phyloP scores from a whole-genome alignment of 2,329 filamentous ascomycete genomes.

The Colletotrichum plurivorum region DNA sequence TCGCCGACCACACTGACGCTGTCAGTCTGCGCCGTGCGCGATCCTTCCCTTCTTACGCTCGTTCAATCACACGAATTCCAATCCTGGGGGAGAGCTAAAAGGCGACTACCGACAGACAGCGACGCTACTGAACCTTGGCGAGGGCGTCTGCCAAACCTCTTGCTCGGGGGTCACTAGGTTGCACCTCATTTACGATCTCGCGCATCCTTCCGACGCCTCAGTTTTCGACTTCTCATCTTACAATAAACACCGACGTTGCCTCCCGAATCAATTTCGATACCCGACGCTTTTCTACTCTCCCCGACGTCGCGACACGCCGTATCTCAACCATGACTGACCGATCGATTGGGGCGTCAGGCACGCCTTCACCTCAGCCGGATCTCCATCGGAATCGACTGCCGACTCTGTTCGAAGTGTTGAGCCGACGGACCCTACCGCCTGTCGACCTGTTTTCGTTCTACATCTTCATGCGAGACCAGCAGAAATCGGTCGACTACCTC shows the following conservation, averaged over 20 bases:
- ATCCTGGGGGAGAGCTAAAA: conserved; percentile 8
- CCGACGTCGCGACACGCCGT: conserved; percentile 1
- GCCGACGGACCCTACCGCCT: conserved; percentile 91
- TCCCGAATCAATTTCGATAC: neutral
- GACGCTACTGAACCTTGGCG: conserved; percentile 19
- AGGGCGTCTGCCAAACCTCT: conserved; percentile 31
- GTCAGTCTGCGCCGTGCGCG: conserved; percentile 39
- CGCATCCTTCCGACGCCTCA: conserved; percentile 28
- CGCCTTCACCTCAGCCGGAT: conserved; percentile 71
- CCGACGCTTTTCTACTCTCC: neutral
- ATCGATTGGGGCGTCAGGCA: conserved; percentile 45
- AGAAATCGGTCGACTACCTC: conserved; percentile 96
- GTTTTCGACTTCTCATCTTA: conserved; percentile 15
- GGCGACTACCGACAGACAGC: conserved; percentile 19
- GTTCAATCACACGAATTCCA: conserved; percentile 23
- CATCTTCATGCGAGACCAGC: conserved; percentile 99
- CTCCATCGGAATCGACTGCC: conserved; percentile 85
- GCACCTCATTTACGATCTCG: conserved; percentile 28
- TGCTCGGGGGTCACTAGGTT: conserved; percentile 16
- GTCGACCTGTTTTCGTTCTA: conserved; percentile 99
- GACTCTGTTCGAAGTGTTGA: conserved; percentile 95
- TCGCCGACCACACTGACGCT: conserved; percentile 38
- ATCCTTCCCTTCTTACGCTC: conserved; percentile 39
- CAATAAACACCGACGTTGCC: neutral
- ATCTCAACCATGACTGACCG: conserved; percentile 52